phyloP scores from a whole-genome alignment of 805 yeast genomes.

The Spathaspora boniae region DNA sequence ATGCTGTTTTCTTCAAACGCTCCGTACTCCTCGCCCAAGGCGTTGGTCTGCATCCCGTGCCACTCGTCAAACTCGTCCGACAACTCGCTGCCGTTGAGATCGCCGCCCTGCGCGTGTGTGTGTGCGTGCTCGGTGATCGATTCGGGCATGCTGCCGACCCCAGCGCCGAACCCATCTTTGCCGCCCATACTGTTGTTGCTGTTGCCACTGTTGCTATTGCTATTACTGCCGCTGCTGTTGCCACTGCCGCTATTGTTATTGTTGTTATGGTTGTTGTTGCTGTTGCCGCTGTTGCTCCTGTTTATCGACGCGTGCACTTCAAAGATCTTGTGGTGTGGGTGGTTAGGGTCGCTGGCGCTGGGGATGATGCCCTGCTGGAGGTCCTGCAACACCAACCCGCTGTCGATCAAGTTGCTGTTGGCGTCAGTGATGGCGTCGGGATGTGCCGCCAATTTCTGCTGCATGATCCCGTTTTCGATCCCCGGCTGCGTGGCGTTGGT shows the following conservation, averaged over 20 bases:
- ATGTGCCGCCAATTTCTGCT: conserved; percentile 34
- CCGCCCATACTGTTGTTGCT: conserved; percentile 18
- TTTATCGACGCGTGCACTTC: conserved; percentile 15
- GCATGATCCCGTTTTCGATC: conserved; percentile 36
- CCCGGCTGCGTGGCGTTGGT: conserved; percentile 51
- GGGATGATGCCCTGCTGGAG: conserved; percentile 20
- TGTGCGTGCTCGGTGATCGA: conserved; percentile 12
- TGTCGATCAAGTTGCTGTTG: conserved; percentile 40
- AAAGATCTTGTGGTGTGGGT: conserved; percentile 18
- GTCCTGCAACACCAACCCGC: conserved; percentile 30
- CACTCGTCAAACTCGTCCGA: conserved; percentile 26
- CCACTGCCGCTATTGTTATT: conserved; percentile 12
- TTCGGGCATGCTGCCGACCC: too few relatives aligned
- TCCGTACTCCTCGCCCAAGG: conserved; percentile 11
- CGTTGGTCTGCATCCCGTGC: conserved; percentile 6
- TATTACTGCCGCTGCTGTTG: conserved; percentile 9
- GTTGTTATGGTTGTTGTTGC: conserved; percentile 6
- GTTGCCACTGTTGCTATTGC: conserved; percentile 13
- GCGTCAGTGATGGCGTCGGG: conserved; percentile 40
- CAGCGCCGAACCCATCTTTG: too few relatives aligned
- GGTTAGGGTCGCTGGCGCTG: conserved; percentile 21
- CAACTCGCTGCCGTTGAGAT: conserved; percentile 28
- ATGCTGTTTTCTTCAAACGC: conserved; percentile 30
- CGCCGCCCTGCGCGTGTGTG: conserved; percentile 13
- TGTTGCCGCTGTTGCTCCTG: conserved; percentile 9